Conservation (phyloP, 352 stramenopile genomes). For the Globisporangium apiculatum region DNA sequence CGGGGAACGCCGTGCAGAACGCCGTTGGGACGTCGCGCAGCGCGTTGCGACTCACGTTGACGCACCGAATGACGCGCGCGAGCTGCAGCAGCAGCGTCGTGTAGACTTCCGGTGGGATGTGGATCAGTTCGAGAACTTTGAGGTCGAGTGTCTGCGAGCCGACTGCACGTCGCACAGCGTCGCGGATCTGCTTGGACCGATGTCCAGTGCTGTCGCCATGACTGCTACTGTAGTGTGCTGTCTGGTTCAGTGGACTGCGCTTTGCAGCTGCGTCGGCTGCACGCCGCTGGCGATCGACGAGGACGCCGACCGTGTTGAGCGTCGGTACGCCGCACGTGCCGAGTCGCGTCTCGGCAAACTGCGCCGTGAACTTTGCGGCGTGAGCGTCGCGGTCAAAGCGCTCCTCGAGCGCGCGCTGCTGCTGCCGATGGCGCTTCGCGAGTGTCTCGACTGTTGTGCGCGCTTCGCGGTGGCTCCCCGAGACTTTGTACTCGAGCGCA, state of each 20-base stretch:
- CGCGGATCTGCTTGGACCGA: conserved; percentile 17
- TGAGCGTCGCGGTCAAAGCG: conserved; percentile 29
- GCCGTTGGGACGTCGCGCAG: conserved; percentile 40
- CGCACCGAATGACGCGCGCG: conserved; percentile 38
- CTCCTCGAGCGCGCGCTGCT: conserved; percentile 51
- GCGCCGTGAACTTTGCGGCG: conserved; percentile 31
- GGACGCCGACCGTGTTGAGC: conserved; percentile 54
- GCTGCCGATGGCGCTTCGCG: conserved; percentile 36
- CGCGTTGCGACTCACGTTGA: conserved; percentile 68
- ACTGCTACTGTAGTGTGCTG: neutral
- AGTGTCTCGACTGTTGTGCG: conserved; percentile 39
- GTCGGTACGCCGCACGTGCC: conserved; percentile 55
- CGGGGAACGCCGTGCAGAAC: conserved; percentile 50
- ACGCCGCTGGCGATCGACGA: conserved; percentile 38
- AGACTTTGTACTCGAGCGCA: conserved; percentile 35
- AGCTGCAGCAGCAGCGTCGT: conserved; percentile 64
- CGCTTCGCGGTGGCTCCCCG: conserved; percentile 37
- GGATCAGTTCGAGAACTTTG: conserved; percentile 54
- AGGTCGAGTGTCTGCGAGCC: conserved; percentile 54
- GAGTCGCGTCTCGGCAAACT: conserved; percentile 53
- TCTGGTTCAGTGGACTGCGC: neutral
- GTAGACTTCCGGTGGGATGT: conserved; percentile 48
- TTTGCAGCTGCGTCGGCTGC: conserved; percentile 3
- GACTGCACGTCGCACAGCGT: conserved; percentile 41
- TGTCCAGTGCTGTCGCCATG: neutral